phyloP scores from a whole-genome alignment of 805 yeast genomes.

The Cyberlindnera mississippiensis region DNA sequence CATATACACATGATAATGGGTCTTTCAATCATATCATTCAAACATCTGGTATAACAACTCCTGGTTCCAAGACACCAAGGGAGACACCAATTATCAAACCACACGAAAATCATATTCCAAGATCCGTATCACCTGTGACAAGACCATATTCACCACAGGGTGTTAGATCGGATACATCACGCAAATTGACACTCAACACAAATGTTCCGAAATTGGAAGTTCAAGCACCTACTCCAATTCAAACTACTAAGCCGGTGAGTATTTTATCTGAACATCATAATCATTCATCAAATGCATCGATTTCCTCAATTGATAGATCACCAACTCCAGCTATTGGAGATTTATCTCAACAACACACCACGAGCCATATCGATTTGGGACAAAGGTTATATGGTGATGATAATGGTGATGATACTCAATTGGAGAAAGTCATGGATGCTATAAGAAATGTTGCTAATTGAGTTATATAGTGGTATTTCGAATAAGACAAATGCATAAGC shows the following conservation, averaged over 20 bases:
- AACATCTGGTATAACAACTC: neutral
- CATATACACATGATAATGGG: constrained; percentile 10
- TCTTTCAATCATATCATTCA: constrained; percentile 6
- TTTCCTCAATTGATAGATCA: constrained; percentile 7
- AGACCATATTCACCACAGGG: neutral
- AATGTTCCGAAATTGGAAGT: constrained; percentile 7
- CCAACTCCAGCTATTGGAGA: constrained; percentile 25
- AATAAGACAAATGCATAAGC: too few species aligned
- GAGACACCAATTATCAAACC: constrained; percentile 11
- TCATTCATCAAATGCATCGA: neutral
- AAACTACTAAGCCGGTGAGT: constrained; percentile 1
- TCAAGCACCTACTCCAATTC: constrained; percentile 13
- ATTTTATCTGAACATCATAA: neutral
- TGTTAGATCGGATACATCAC: neutral
- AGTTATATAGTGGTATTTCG: neutral
- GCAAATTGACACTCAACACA: constrained; percentile 4
- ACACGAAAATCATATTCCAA: constrained; percentile 8
- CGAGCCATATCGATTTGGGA: constrained; percentile 12
- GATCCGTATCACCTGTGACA: constrained; percentile 9
- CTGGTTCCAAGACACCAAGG: neutral
- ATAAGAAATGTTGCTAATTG: constrained; percentile 2
- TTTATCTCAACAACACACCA: neutral
- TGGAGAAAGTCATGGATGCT: constrained; percentile 10
- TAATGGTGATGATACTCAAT: neutral
- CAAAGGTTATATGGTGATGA: constrained; percentile 11